Base-by-base conservation (phyloP, 352 stramenopile species). In the Phytophthora agathidicida region DNA sequence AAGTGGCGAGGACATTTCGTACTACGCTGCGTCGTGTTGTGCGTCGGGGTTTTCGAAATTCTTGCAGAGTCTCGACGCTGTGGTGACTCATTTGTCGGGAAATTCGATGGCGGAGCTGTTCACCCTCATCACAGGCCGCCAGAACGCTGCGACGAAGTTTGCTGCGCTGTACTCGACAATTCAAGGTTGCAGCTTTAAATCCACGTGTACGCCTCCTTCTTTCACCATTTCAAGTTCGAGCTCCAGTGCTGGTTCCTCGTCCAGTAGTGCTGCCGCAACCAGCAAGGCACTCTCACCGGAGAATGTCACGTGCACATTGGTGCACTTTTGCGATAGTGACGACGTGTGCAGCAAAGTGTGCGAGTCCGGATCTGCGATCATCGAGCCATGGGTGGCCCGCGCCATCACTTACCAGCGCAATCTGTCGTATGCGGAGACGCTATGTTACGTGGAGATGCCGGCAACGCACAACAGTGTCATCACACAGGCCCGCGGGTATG, bases 381-480 rank as follows among this genome's bases (percentile, higher is more conserved):
- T 91, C 45, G 75, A 71, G 20, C 83, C 83, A 23, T 93, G 78
- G 78, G 79, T 82, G 17, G 60, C 75, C 8, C 78, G 77, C 5
- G 80, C 83, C 1, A 65, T 89, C 24, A 59, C 68, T n/a, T 86
- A 86, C 52, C 83, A 93, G 65, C 80, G 78, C 30, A 89, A 88
- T 16, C 55, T 78, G 10, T 82, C 83, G 28, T 93, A 89, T 55
- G 60, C 59, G 8, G 60, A 87, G 62, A 71, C 71, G 9, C 60
- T 94, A 20, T 94, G 85, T 54, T 77, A 75, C 37, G 71, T 81
- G 7, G 79, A 93, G 47, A 66, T 92, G 3, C 69, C 77, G 0
- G 85, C 60, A 3, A 88, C 83, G 8, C 85, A 94, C 73, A 94
- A 94, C 62, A 88, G 74, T 37, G 81, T 73, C 17, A 93, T 80